Percentiles rank a stretch among this genome's conserved stretches.
phyloP scores from a whole-genome alignment of 163 green algal species.

The Chlorella variabilis region DNA sequence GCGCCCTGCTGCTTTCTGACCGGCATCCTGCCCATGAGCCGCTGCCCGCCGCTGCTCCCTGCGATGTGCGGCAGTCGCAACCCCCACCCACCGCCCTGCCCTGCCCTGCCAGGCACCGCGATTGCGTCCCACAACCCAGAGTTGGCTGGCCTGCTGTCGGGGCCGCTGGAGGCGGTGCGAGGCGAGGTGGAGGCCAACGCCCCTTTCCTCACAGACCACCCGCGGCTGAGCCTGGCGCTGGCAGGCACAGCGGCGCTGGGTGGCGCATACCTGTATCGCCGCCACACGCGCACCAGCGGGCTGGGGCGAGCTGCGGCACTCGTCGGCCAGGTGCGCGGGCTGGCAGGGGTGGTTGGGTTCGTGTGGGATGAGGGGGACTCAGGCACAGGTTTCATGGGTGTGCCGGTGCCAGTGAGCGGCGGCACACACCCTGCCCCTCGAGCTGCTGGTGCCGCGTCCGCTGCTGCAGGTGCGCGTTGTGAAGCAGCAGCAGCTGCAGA shows the following conservation, averaged over 20 bases:
- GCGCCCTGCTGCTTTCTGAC: not conserved
- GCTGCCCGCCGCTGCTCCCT: not conserved
- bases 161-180: not conserved
- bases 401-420: no score
- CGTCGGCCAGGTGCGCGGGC: not conserved
- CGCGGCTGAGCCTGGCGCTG: constrained; percentile 45
- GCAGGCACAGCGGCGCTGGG: constrained; percentile 17
- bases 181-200: constrained; percentile 35
- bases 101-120: constrained; percentile 14
- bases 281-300: constrained; percentile 5
- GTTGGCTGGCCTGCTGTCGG: constrained; percentile 21
- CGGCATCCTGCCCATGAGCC: not conserved
- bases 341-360: no score
- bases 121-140: constrained; percentile 23
- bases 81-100: not conserved
- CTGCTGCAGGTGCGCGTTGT: constrained; percentile 72
- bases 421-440: no score
- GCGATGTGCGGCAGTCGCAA: not conserved
- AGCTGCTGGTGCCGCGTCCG: not conserved
- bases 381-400: no score
- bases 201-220: constrained; percentile 53
- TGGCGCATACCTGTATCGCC: constrained; percentile 34
- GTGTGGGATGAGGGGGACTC: no score
- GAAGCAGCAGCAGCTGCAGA: constrained; percentile 61
- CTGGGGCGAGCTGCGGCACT: constrained; percentile 55